Percentiles rank a stretch among this genome's conserved stretches.
phyloP scores from a whole-genome alignment of 202 grass and related monocot species.

The Elaeis oleifera region DNA sequence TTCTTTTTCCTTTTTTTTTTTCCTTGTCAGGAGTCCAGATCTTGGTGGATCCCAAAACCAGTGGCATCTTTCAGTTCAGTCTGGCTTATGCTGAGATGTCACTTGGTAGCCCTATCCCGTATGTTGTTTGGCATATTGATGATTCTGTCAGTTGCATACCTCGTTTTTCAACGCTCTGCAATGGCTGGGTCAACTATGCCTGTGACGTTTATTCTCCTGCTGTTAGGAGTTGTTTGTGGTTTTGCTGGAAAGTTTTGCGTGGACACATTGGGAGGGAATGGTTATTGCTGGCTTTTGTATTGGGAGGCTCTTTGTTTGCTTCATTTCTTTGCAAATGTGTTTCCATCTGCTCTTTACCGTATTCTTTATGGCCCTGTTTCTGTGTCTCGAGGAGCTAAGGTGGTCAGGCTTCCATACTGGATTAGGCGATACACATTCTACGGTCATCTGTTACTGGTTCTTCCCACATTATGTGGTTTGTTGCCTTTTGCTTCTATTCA shows the following conservation, averaged over 20 bases:
- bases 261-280: conserved; percentile 62
- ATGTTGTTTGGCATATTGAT: conserved; percentile 63
- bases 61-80: conserved; percentile 56
- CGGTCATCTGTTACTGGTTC: conserved; percentile 38
- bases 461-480: conserved; percentile 60
- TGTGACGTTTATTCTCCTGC: conserved; percentile 63
- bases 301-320: conserved; percentile 75
- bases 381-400: conserved; percentile 29
- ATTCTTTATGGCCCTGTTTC: conserved; percentile 61
- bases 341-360: conserved; percentile 44
- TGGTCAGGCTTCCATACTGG: conserved; percentile 41
- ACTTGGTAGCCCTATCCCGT: conserved; percentile 41
- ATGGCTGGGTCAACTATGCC: conserved; percentile 62
- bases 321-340: conserved; percentile 67
- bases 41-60: conserved; percentile 78
- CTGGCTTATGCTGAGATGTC: conserved; percentile 53
- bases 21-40: conserved; percentile 39
- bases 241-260: conserved; percentile 72
- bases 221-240: conserved; percentile 65
- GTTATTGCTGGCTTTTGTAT: conserved; percentile 59
- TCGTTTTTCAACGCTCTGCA: conserved; percentile 58
- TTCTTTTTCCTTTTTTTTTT: conserved; percentile 19
- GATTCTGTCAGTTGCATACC: conserved; percentile 48
- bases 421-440: conserved; percentile 55
- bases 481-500: conserved; percentile 69